Conservation (phyloP, 441 rosid genomes). For the Geranium incanum region DNA sequence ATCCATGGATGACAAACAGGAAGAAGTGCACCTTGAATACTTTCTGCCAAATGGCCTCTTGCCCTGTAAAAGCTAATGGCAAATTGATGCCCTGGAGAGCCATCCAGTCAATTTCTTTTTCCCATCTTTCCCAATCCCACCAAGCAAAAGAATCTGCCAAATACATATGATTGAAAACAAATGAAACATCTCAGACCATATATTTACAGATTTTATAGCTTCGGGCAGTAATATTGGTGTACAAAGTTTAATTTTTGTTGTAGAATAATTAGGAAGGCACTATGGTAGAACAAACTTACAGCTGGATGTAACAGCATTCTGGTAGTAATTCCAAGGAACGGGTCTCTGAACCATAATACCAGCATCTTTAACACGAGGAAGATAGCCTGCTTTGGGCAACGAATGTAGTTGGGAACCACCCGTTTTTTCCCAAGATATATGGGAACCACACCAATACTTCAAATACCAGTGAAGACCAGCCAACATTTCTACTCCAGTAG, state of each 20-base stretch:
- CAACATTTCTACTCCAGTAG: slow-evolving; percentile 54
- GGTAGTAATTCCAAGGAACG: slow-evolving; percentile 65
- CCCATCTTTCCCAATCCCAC: slow-evolving; percentile 84
- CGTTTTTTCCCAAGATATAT: slow-evolving; percentile 68
- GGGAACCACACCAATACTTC: slow-evolving; percentile 54
- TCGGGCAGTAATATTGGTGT: background rate
- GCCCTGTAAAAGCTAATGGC: slow-evolving; percentile 70
- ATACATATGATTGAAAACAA: slow-evolving; percentile 6
- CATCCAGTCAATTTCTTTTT: slow-evolving; percentile 76
- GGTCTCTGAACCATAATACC: slow-evolving; percentile 48
- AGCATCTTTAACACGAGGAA: slow-evolving; percentile 46
- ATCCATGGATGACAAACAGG: background rate
- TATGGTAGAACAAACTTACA: slow-evolving; percentile 35
- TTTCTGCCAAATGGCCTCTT: slow-evolving; percentile 66
- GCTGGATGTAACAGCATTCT: slow-evolving; percentile 75
- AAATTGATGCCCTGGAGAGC: slow-evolving; percentile 70
- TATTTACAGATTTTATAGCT: background rate
- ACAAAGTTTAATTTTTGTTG: background rate
- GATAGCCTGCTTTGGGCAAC: slow-evolving; percentile 38
- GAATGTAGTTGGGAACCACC: slow-evolving; percentile 53
- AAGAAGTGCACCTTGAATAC: slow-evolving; percentile 47
- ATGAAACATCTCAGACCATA: slow-evolving; percentile 11
- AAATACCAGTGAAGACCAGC: slow-evolving; percentile 72
- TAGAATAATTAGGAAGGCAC: slow-evolving; percentile 6
- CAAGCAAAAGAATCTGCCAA: slow-evolving; percentile 60